Evolutionary conservation across 495 filamentous ascomycete species (phyloP).

Genomic region (Xylaria acuta): DNA sequence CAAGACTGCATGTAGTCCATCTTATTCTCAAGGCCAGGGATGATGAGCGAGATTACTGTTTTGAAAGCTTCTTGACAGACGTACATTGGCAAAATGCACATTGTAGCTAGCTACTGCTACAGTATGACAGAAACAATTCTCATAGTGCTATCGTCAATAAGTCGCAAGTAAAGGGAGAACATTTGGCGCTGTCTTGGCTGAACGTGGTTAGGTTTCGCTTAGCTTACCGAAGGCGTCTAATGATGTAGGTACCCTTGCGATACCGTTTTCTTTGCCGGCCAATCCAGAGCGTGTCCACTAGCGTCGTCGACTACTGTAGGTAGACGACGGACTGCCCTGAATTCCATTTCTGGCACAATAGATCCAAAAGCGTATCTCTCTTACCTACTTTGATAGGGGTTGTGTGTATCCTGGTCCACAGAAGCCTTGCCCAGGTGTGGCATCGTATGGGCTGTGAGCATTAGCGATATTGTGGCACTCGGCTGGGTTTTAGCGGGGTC

Average conservation of each 20-base stretch:
- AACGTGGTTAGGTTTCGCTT: constrained; percentile 2
- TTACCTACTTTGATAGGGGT: constrained; percentile 4
- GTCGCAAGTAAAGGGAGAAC: background rate
- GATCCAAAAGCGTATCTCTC: background rate
- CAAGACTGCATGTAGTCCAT: background rate
- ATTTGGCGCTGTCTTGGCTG: background rate
- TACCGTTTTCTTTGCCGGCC: constrained; percentile 9
- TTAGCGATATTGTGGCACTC: constrained; percentile 7
- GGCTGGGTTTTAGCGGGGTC: background rate
- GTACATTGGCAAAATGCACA: background rate
- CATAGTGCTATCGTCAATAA: background rate
- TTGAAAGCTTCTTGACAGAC: background rate
- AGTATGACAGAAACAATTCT: background rate
- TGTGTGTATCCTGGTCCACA: background rate
- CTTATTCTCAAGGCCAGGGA: background rate
- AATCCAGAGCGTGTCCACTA: background rate
- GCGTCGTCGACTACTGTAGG: background rate
- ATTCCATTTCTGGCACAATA: constrained; percentile 1
- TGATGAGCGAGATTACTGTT: background rate
- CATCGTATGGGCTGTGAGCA: constrained; percentile 20
- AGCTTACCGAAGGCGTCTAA: constrained; percentile 9
- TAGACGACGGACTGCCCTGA: background rate
- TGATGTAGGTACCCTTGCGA: constrained; percentile 15
- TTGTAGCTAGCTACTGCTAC: background rate
- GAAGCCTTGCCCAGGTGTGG: background rate